These are phyloP conservation scores for Aspergillus mulundensis DNA, from an alignment of 495 filamentous ascomycete genomes.

Conservation along the genomic window DNA sequence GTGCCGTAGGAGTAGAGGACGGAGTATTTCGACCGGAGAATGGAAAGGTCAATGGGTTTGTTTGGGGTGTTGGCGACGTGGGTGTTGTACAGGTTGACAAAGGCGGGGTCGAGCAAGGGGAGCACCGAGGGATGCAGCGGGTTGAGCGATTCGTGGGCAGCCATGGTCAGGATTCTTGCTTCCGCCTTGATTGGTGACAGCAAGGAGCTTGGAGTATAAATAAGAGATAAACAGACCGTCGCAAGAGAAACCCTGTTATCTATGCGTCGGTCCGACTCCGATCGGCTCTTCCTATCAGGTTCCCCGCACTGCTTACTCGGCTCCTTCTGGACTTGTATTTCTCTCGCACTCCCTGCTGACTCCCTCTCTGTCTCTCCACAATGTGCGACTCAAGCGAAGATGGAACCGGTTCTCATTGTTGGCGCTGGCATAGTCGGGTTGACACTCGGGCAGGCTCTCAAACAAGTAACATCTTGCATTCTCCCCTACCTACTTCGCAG, in stretches of 20 bases:
- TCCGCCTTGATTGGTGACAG: no score
- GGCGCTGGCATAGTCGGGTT: constrained; percentile 57
- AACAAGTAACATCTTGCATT: constrained; percentile 16
- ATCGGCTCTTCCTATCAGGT: background rate
- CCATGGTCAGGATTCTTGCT: no score
- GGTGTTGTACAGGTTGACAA: constrained; percentile 28
- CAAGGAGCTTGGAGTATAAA: no score
- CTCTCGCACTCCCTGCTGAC: background rate
- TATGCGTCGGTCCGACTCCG: constrained; percentile 29
- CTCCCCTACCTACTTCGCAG: no score
- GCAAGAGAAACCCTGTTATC: constrained; percentile 22
- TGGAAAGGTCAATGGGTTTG: constrained; percentile 25
- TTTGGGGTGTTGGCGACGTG: constrained; percentile 28
- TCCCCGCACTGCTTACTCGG: background rate
- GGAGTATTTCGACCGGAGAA: constrained; percentile 27
- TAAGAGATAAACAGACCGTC: constrained; percentile 19
- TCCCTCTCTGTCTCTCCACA: background rate
- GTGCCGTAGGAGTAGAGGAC: constrained; percentile 30
- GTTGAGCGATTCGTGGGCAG: background rate
- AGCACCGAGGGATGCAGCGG: constrained; percentile 28
- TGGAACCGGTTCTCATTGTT: constrained; percentile 45
- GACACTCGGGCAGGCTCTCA: constrained; percentile 52
- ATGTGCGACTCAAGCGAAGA: background rate
- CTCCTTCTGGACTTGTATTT: no score
- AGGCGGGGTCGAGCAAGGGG: constrained; percentile 25